phyloP scores from a whole-genome alignment of 1,139 yeast species.

The Blastobotrys persicus region DNA sequence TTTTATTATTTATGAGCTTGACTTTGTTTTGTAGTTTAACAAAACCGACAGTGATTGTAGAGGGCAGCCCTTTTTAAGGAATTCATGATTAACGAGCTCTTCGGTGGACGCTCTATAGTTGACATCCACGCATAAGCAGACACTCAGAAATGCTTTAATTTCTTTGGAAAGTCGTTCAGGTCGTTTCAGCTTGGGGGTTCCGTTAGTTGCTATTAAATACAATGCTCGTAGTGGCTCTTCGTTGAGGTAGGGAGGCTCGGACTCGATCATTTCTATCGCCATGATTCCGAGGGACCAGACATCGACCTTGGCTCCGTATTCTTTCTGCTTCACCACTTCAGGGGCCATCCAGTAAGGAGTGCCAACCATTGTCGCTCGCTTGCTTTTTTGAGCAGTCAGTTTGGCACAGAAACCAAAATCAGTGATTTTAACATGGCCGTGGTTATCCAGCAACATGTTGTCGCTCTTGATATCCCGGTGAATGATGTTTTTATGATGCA shows the following conservation, averaged over 20 bases:
- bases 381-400: slow-evolving; percentile 85
- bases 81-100: slow-evolving; percentile 78
- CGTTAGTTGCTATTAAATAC: slow-evolving; percentile 91
- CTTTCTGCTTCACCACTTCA: slow-evolving; percentile 94
- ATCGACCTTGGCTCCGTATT: slow-evolving; percentile 94
- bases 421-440: slow-evolving; percentile 90
- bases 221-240: slow-evolving; percentile 91
- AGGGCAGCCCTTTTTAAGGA: slow-evolving; percentile 70
- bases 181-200: slow-evolving; percentile 89
- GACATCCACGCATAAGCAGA: slow-evolving; percentile 94
- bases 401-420: slow-evolving; percentile 99
- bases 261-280: slow-evolving; percentile 98
- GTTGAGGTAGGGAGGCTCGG: slow-evolving; percentile 95
- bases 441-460: slow-evolving; percentile 80
- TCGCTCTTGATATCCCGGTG: slow-evolving; percentile 97
- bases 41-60: slow-evolving; percentile 66
- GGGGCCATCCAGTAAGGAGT: slow-evolving; percentile 99
- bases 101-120: slow-evolving; percentile 87
- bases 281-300: slow-evolving; percentile 98
- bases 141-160: slow-evolving; percentile 82
- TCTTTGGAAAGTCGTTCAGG: slow-evolving; percentile 78
- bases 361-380: slow-evolving; percentile 98
- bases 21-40: slow-evolving; percentile 58
- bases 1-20: slow-evolving; percentile 3
- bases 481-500: slow-evolving; percentile 87